Conservation (phyloP, 768 basidiomycete species). For the Trametes villosa region DNA sequence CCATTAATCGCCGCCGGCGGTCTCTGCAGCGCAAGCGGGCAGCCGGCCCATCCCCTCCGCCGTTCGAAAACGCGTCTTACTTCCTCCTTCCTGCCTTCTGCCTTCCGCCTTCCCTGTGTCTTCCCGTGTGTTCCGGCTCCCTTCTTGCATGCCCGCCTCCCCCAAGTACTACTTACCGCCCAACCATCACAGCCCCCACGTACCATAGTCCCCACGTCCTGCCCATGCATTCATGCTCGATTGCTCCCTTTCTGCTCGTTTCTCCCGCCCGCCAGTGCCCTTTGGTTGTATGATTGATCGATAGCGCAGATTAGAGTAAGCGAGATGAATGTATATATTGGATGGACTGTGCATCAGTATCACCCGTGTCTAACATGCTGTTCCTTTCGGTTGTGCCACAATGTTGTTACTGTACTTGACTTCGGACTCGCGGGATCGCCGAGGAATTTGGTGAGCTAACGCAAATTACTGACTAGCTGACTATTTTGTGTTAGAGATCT, state of each 20-base stretch:
- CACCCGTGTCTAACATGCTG: background rate
- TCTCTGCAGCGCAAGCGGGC: slow-evolving; percentile 22
- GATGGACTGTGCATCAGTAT: slow-evolving; percentile 21
- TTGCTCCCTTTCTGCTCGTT: slow-evolving; percentile 13
- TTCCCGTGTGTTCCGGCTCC: slow-evolving; percentile 9
- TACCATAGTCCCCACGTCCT: slow-evolving; percentile 30
- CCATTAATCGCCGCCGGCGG: slow-evolving; percentile 17
- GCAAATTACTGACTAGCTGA: too few relatives aligned
- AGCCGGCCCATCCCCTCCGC: slow-evolving; percentile 3
- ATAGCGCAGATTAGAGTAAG: slow-evolving; percentile 28
- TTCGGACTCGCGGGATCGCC: too few relatives aligned
- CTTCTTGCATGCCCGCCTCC: slow-evolving; percentile 28
- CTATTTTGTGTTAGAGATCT: slow-evolving; percentile 3
- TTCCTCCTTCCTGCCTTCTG: background rate
- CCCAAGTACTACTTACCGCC: slow-evolving; percentile 19
- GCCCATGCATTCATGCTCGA: slow-evolving; percentile 26
- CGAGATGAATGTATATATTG: slow-evolving; percentile 27
- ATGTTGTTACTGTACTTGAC: too few relatives aligned
- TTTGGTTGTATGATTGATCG: slow-evolving; percentile 32
- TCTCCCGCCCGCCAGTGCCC: slow-evolving; percentile 8
- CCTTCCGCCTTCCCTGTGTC: background rate
- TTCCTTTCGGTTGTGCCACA: too few relatives aligned
- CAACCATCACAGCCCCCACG: slow-evolving; percentile 24
- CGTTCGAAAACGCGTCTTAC: slow-evolving; percentile 13
- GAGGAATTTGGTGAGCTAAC: too few relatives aligned